Base-by-base conservation (phyloP, 768 basidiomycete genomes). In the Russula compacta region DNA sequence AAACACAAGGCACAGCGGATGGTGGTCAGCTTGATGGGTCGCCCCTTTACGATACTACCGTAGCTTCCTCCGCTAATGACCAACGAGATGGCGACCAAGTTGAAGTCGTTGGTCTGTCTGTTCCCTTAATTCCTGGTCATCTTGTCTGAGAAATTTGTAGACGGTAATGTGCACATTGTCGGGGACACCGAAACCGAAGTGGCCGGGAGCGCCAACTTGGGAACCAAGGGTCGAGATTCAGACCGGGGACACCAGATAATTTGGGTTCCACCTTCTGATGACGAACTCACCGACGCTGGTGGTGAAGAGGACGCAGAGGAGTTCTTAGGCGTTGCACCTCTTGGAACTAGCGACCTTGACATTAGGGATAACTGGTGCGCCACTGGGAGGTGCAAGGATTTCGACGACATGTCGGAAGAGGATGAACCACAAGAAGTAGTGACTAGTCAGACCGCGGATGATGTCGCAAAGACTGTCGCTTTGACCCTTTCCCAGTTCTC, bases 291-390 rank as follows among this genome's bases (percentile, higher is more conserved):
- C 5, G 64, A 64, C 21, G 56, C 44, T 40, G 63, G 58, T 42
- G 59, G 53, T 15, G 63, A 64, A 46, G 63, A 61, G 29, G 59
- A 53, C 9, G 63, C 58, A 5, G 50, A 36, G 6, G 50, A 36
- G n/a, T 46, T 51, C 12, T 33, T 36, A 29, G 58, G 46, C 24
- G 40, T 58, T 15, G 10, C 40, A 38, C 61, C 64, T 52, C 62
- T 66, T 43, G 64, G 64, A 15, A 66, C 64, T 4, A 66, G 64
- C 33, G 64, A 66, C 51, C 58, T 66, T 12, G 62, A 66, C 47
- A 53, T 66, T 21, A 39, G 46, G 33, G 58, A 64, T 43, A 40
- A 56, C 19, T 66, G 64, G 64, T 6, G n/a, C 15, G 14, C 17
- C 21, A 32, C 44, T 32, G 47, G 36, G 40, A 29, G 38, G 19